phyloP scores from a whole-genome alignment of 805 yeast species.

The Phaffomyces opuntiae region DNA sequence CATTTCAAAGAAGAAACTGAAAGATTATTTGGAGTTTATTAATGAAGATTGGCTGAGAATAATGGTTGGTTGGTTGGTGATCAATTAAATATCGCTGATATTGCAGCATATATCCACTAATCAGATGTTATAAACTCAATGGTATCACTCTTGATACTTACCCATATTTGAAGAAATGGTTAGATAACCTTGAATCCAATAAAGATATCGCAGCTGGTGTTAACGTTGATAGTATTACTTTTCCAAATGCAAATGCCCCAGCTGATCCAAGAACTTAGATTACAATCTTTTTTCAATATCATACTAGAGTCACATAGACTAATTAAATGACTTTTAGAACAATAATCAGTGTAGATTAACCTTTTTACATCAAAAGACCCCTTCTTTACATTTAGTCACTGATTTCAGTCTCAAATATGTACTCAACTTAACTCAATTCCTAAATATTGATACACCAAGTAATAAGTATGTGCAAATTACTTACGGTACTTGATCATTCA shows the following conservation, averaged over 20 bases:
- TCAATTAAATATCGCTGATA: slow-evolving; percentile 53
- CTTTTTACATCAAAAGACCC: too few relatives aligned
- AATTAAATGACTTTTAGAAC: too few relatives aligned
- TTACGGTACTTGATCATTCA: too few relatives aligned
- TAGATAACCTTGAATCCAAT: slow-evolving; percentile 25
- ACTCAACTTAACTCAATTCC: too few relatives aligned
- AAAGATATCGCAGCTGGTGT: slow-evolving; percentile 20
- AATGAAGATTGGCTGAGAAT: slow-evolving; percentile 41
- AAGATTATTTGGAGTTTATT: slow-evolving; percentile 48
- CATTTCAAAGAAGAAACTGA: slow-evolving; percentile 45
- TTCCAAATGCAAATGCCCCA: neutral
- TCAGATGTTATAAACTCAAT: slow-evolving; percentile 10
- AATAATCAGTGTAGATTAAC: too few relatives aligned
- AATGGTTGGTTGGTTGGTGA: slow-evolving; percentile 56
- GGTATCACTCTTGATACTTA: slow-evolving; percentile 30
- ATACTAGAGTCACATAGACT: too few relatives aligned
- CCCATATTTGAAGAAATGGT: slow-evolving; percentile 37
- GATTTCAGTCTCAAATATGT: too few relatives aligned
- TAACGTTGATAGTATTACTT: slow-evolving; percentile 1
- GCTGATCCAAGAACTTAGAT: too few relatives aligned
- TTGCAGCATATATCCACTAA: slow-evolving; percentile 44
- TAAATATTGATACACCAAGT: too few relatives aligned
- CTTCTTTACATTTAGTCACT: too few relatives aligned
- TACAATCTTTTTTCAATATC: too few relatives aligned
- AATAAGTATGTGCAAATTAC: too few relatives aligned